Evolutionary conservation across 495 filamentous ascomycete species (phyloP), one percentile per base, ranked within the genome.

Genomic region (Venustampulla echinocandica): DNA sequence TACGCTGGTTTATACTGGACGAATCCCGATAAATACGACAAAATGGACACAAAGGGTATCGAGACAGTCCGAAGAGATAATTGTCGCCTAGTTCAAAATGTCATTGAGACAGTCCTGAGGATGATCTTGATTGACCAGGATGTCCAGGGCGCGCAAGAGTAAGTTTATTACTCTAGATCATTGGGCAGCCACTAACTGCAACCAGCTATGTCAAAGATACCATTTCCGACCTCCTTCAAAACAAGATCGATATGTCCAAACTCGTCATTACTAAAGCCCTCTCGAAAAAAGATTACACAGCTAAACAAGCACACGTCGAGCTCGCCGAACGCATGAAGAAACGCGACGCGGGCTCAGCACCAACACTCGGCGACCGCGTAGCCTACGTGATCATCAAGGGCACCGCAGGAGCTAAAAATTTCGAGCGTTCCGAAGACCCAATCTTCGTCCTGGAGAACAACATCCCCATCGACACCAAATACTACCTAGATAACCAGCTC

Each of bases 41-140:
- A 99, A 72, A 97, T 99, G 93, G 92, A 99, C 61, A 95, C 84
- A 55, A 99, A 99, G 64, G 92, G 92, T 71, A 96, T 99, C 54
- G 92, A 99, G 67, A 99, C 92, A 4, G 93, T 99, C 34, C 79
- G 92, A 24, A 73, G 92, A 73, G 92, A 99, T 60, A 99, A 99
- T 60, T 99, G 92, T 61, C 70, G 89, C 38, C 68, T 99, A 24
- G 92, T 97, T 9, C 89, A 95, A 59, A 95, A 84, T 33, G 93
- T 97, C 49, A 97, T 99, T 58, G 92, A 99, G 65, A 99, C 92
- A 13, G 87, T 94, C 4, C 69, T 99, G 53, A 74, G 88, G 56
- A 96, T 94, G 77, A 86, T 99, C 58, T 71, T 99, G 46, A 97
- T 99, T 48, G 90, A 97, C 50, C 79, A 72, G 55, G 89, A 99